Base-by-base conservation (phyloP, 176 grass and related monocot genomes). In the Thalia dealbata region DNA sequence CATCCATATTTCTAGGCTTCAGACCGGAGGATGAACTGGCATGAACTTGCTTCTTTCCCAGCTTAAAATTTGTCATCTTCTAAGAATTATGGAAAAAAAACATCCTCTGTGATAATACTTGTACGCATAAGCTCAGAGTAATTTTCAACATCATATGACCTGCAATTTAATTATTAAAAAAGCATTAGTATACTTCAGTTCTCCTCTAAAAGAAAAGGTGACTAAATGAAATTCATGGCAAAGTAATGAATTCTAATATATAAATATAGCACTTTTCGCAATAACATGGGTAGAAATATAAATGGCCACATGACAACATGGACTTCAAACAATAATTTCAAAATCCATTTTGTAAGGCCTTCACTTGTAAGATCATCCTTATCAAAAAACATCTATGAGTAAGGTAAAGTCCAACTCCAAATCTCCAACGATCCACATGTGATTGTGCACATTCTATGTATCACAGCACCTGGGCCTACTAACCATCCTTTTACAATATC, bases 21-120 rank as follows among this genome's bases (percentile, higher is more conserved):
- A 42, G 11, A n/a, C 14, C 54, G 46, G 52, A 71, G 46, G 76
- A 78, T 30, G 50, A 71, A 7, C 54, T 67, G 18, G 21, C 25
- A 61, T 21, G 48, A 41, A 46, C 61, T 41, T 78, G 76, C 18
- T 78, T 78, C 32, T 71, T 78, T 60, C 67, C 51, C 51, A 78
- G 22, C 38, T 71, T 71, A 71, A 78, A 68, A 59, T 78, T 59
- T 23, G 41, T 71, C 52, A 78, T 78, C 21, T 61, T 60, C 52
- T 61, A 19, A 32, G 56, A 43, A 2, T 35, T 21, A 16, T 61
- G 24, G 23, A 55, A 60, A 22, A 59, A 78, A 70, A 70, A 0
- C 23, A 19, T 29, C 32, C 76, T 61, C 43, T 70, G 44, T 78
- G 61, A 45, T 70, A 58, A 59, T 16, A 11, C 44, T 76, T 7